phyloP scores from a whole-genome alignment of 495 filamentous ascomycete species.

The Aspergillus funiculosus region DNA sequence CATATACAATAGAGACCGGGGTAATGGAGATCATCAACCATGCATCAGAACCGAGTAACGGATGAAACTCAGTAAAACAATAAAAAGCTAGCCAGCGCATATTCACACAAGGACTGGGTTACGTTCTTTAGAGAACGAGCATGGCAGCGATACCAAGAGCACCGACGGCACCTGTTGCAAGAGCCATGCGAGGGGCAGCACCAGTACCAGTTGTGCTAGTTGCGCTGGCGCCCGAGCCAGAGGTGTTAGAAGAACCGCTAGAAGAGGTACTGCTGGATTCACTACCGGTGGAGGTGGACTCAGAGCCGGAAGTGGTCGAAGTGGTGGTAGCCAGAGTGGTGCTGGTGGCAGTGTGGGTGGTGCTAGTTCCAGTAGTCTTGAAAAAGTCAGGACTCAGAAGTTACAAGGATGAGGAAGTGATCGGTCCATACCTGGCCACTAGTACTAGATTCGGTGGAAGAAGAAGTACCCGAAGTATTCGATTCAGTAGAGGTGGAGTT shows the following conservation, averaged over 20 bases:
- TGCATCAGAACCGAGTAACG: not conserved
- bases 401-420: too few relatives aligned
- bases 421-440: too few relatives aligned
- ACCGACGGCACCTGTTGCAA: slow-evolving; percentile 33
- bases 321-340: slow-evolving; percentile 9
- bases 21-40: too few relatives aligned
- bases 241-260: slow-evolving; percentile 22
- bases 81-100: not conserved
- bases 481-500: slow-evolving; percentile 18
- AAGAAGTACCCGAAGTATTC: slow-evolving; percentile 9
- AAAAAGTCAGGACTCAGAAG: too few relatives aligned
- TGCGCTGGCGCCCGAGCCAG: slow-evolving; percentile 1
- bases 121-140: slow-evolving; percentile 33
- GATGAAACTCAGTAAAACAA: not conserved
- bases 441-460: too few relatives aligned
- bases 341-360: slow-evolving; percentile 16
- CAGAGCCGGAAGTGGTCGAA: slow-evolving; percentile 20
- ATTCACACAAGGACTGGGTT: not conserved
- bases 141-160: slow-evolving; percentile 38
- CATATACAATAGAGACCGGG: too few relatives aligned
- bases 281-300: slow-evolving; percentile 13
- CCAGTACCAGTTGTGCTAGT: slow-evolving; percentile 20
- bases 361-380: not conserved
- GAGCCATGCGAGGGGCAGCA: slow-evolving; percentile 31
- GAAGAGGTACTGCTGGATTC: slow-evolving; percentile 18